phyloP scores from a whole-genome alignment of 1,284 basidiomycete genomes.

The Irpex sp. region DNA sequence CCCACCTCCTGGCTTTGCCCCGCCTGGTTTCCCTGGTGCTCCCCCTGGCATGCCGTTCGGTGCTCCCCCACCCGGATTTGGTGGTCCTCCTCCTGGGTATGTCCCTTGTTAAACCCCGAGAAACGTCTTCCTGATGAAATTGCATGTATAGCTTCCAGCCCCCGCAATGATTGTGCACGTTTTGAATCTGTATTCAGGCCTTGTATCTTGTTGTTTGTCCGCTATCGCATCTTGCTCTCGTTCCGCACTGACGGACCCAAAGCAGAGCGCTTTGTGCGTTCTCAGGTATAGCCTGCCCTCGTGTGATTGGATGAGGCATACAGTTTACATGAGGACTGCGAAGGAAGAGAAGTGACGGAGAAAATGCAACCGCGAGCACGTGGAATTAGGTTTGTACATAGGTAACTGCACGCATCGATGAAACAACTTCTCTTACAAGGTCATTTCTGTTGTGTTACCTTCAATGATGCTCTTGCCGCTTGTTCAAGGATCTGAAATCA shows the following conservation, averaged over 20 bases:
- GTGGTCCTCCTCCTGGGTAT: slow-evolving; percentile 84
- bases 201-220: slow-evolving; percentile 25
- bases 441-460: not conserved
- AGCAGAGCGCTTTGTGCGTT: not conserved
- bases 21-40: slow-evolving; percentile 66
- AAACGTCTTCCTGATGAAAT: slow-evolving; percentile 8
- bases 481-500: not conserved
- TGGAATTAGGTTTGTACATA: slow-evolving; percentile 12
- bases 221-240: not conserved
- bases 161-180: slow-evolving; percentile 28
- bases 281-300: not conserved
- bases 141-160: slow-evolving; percentile 47
- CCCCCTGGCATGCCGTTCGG: slow-evolving; percentile 45
- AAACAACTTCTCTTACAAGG: not conserved
- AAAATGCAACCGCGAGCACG: not conserved
- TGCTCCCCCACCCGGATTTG: slow-evolving; percentile 73
- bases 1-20: slow-evolving; percentile 80
- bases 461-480: not conserved
- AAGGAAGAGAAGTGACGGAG: not conserved
- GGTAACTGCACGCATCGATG: not conserved
- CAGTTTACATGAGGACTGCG: not conserved
- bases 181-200: slow-evolving; percentile 4
- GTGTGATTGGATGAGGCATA: slow-evolving; percentile 1
- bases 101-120: slow-evolving; percentile 20
- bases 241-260: slow-evolving; percentile 6